Evolutionary conservation across 2,329 filamentous ascomycete species (phyloP).

Genomic region (Claviceps quebecensis): DNA sequence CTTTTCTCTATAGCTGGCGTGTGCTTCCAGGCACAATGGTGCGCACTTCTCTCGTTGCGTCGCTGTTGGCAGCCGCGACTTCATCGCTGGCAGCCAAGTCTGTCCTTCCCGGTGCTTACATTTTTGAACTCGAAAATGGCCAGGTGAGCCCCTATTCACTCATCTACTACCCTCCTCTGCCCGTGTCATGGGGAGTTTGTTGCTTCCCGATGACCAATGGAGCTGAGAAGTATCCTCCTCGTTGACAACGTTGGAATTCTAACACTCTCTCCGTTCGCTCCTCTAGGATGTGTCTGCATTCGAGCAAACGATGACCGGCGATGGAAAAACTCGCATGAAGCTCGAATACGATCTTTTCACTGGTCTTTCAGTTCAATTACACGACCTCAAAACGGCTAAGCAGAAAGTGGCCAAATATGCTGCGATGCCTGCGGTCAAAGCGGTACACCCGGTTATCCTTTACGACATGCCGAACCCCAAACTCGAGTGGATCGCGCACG

Average conservation of each 20-base stretch:
- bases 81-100: slow-evolving; percentile 4
- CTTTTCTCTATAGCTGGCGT: neutral
- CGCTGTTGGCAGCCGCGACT: slow-evolving; percentile 8
- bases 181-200: neutral
- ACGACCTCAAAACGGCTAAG: slow-evolving; percentile 30
- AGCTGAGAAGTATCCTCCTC: neutral
- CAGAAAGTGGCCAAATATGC: slow-evolving; percentile 27
- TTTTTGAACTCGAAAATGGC: slow-evolving; percentile 10
- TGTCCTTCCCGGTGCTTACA: slow-evolving; percentile 10
- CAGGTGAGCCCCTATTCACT: slow-evolving; percentile 7
- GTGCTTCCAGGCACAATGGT: slow-evolving; percentile 6
- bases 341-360: slow-evolving; percentile 39
- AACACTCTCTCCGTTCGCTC: neutral
- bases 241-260: neutral
- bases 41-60: slow-evolving; percentile 7
- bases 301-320: slow-evolving; percentile 11
- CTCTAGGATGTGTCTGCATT: slow-evolving; percentile 8
- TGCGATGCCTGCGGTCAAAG: slow-evolving; percentile 30
- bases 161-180: neutral
- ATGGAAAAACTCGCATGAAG: slow-evolving; percentile 31
- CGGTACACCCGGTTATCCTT: slow-evolving; percentile 32
- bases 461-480: slow-evolving; percentile 31
- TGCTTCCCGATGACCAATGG: neutral
- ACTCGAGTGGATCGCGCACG: slow-evolving; percentile 28
- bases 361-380: slow-evolving; percentile 38